Conservation (phyloP, 768 basidiomycete genomes). For the Calvatia gigantea region DNA sequence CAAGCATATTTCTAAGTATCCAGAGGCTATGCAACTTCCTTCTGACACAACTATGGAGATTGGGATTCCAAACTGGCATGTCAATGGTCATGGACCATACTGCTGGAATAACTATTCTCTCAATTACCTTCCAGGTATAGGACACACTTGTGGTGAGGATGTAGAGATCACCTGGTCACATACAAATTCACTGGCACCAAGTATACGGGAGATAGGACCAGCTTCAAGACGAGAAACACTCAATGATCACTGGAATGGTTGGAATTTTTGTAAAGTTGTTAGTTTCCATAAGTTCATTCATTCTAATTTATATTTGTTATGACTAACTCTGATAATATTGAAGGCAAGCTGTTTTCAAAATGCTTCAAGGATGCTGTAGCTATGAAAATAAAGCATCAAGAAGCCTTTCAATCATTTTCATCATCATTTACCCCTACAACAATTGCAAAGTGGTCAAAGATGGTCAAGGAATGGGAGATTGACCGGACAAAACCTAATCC, state of each 20-base stretch:
- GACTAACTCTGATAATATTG: no score
- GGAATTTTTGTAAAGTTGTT: slow-evolving; percentile 25
- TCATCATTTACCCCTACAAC: no score
- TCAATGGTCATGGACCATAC: slow-evolving; percentile 19
- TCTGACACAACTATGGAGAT: background rate
- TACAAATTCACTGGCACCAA: slow-evolving; percentile 22
- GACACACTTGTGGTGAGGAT: slow-evolving; percentile 31
- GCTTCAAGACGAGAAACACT: slow-evolving; percentile 23
- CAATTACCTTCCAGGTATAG: slow-evolving; percentile 20
- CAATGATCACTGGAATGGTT: slow-evolving; percentile 23
- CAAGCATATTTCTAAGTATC: slow-evolving; percentile 11
- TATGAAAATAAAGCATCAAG: no score
- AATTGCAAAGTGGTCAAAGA: no score
- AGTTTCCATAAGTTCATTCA: slow-evolving; percentile 12
- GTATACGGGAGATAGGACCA: slow-evolving; percentile 34
- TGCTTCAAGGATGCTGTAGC: no score
- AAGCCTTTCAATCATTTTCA: no score
- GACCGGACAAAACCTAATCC: no score
- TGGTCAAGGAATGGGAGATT: no score
- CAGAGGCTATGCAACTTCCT: slow-evolving; percentile 8
- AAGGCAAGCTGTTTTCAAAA: no score
- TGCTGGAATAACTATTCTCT: slow-evolving; percentile 24
- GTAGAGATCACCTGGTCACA: slow-evolving; percentile 28
- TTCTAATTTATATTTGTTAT: no score
- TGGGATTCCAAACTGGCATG: slow-evolving; percentile 26